Base-by-base conservation (phyloP, 176 grass and related monocot species). In the maize (Zea mays) region DNA sequence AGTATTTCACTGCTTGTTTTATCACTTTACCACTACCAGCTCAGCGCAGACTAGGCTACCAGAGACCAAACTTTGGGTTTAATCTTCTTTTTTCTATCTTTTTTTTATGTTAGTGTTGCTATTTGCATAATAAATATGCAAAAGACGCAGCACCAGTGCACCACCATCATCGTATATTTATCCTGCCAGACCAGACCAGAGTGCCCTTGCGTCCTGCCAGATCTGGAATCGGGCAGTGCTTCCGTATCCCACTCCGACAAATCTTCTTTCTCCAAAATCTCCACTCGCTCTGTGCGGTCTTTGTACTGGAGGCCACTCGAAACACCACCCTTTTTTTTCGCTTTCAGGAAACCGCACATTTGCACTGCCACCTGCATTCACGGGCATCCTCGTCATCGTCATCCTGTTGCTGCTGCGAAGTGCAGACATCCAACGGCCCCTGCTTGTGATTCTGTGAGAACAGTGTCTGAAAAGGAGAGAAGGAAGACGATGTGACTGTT, bases 231-330 rank as follows among this genome's bases (percentile, higher is more conserved):
- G 20, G 62, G 40, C n/a, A 57, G 7, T 10, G 21, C 35, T 27
- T 48, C 37, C 76, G 12, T 33, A 67, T 79, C 76, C 76, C 76
- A 56, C 63, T 79, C 48, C 63, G 8, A 67, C 62, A 14, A 79
- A 79, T 68, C 48, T 39, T 47, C 21, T 14, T 57, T 56, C 17
- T 2, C 27, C 27, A 27, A 27, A 27, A 27, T 6, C 14, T 8
- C 7, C 42, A 43, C 7, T 21, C 55, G 20, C 62, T 37, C 46
- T 51, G 34, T 10, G n/a, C 19, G 13, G 11, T 57, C 9, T 35
- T 77, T 77, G 75, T 49, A 77, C 34, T 58, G 51, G n/a, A 56
- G 27, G 27, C 52, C 27, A 21, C 52, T 15, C 17, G 19, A 57
- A 39, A 73, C 9, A 73, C 10, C 19, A 60, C 5, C 42, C 2